Base-by-base conservation (phyloP, 768 basidiomycete species). In the Suillus hirtellus region DNA sequence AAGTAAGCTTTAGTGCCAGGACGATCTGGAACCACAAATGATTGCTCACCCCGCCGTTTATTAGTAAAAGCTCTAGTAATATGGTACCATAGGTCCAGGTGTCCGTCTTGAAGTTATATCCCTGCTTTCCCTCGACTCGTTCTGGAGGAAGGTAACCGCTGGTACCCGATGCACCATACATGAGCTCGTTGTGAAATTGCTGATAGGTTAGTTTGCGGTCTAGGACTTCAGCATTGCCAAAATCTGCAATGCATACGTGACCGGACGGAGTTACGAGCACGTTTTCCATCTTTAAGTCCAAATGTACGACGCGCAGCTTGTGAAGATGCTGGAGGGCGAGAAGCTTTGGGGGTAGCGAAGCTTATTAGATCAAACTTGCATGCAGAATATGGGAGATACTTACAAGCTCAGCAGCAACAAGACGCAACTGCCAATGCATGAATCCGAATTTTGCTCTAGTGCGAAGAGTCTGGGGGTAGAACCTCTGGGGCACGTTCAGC, bases 241-340 rank as follows among this genome's bases (percentile, higher is more conserved):
- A 68, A 46, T 68, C 67, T 37, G 55, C 64, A 27, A 68, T 6
- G n/a, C 54, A 46, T 56, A 67, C 35, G 19, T 68, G 67, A 31
- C 67, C 67, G 24, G 43, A 50, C 6, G 66, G 61, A 59, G 78
- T 77, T 40, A 81, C 71, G 37, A 85, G 69, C 53, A 85, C 76
- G 65, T 85, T 85, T 67, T 85, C 84, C 40, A 81, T 71, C 72
- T 85, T 85, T 65, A 85, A 65, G 67, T 85, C 84, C 21, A 81
- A 73, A 72, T 85, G 83, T 11, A 81, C 74, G 53, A 84, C 70
- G 11, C 75, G 71, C 27, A 62, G 21, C 17, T 50, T 46, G 38
- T 68, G 65, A 12, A 68, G 59, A 15, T 63, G 65, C 60, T 69
- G 50, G 5, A 67, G 34, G 11, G 50, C 68, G 4, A 67, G 47